Evolutionary conservation across 2,329 filamentous ascomycete genomes (phyloP).

Genomic region (Scytalidium lignicola): DNA sequence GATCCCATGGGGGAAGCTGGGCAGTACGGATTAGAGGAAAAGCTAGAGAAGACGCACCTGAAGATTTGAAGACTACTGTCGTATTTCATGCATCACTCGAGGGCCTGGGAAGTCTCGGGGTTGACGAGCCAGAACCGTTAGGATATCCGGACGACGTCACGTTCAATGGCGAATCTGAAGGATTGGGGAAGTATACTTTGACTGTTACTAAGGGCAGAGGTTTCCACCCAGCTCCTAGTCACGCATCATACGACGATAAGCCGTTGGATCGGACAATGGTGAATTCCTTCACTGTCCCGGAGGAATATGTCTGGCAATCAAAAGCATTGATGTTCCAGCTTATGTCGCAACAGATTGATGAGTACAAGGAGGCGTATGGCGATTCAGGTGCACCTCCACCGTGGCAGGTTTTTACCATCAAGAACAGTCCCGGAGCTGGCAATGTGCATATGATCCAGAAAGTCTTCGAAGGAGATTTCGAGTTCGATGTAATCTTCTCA

Average conservation of each 20-base stretch:
- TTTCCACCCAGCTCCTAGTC: slow-evolving; percentile 56
- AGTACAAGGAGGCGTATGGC: slow-evolving; percentile 52
- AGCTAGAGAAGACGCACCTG: slow-evolving; percentile 63
- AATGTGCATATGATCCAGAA: slow-evolving; percentile 90
- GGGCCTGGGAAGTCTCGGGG: slow-evolving; percentile 62
- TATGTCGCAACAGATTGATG: slow-evolving; percentile 59
- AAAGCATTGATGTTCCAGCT: slow-evolving; percentile 63
- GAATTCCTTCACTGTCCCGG: slow-evolving; percentile 60
- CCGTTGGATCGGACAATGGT: slow-evolving; percentile 74
- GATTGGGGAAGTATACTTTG: slow-evolving; percentile 76
- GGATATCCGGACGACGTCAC: slow-evolving; percentile 59
- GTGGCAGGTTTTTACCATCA: slow-evolving; percentile 77
- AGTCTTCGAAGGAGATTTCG: slow-evolving; percentile 82
- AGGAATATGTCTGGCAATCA: slow-evolving; percentile 75
- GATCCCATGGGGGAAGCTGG: slow-evolving; percentile 84
- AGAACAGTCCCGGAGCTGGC: slow-evolving; percentile 61
- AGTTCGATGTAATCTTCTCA: slow-evolving; percentile 89
- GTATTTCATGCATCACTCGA: slow-evolving; percentile 82
- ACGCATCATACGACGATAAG: slow-evolving; percentile 62
- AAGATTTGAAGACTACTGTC: slow-evolving; percentile 67
- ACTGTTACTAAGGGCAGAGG: slow-evolving; percentile 67
- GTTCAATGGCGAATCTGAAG: slow-evolving; percentile 63
- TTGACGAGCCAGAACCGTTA: slow-evolving; percentile 46
- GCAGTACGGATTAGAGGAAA: slow-evolving; percentile 80
- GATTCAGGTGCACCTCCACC: slow-evolving; percentile 70